phyloP scores from a whole-genome alignment of 1,139 yeast genomes.

The Nakaseomyces kungkrabaensis region DNA sequence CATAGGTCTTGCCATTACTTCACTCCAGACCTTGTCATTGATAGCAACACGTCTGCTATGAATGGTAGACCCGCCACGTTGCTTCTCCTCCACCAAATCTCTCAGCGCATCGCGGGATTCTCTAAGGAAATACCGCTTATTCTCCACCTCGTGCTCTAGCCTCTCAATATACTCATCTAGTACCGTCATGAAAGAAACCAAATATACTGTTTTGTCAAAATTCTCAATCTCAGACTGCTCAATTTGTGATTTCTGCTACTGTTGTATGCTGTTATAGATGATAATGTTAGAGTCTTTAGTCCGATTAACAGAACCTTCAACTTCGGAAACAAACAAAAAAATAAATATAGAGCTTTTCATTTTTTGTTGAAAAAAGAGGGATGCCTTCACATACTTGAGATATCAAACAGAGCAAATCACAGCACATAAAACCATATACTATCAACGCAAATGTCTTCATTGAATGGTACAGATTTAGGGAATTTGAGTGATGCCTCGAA shows the following conservation, averaged over 20 bases:
- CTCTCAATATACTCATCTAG: constrained; percentile 15
- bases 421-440: background rate
- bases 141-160: constrained; percentile 21
- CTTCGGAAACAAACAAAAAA: too few relatives aligned
- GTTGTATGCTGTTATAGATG: too few relatives aligned
- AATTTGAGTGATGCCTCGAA: constrained; percentile 61
- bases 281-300: too few relatives aligned
- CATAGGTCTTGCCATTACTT: constrained; percentile 20
- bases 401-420: background rate
- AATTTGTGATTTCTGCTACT: too few relatives aligned
- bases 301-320: too few relatives aligned
- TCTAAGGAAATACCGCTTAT: constrained; percentile 20
- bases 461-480: constrained; percentile 40
- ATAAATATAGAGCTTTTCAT: too few relatives aligned
- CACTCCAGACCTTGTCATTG: constrained; percentile 12
- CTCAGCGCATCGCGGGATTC: constrained; percentile 18
- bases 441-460: constrained; percentile 39
- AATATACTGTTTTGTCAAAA: too few relatives aligned
- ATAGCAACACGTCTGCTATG: background rate
- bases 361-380: too few relatives aligned
- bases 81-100: constrained; percentile 5
- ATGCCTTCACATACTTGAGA: too few relatives aligned
- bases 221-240: too few relatives aligned
- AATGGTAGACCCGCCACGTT: constrained; percentile 1
- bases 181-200: background rate